Base-by-base conservation (phyloP, 345 rosid species). In the Geranium brycei region DNA sequence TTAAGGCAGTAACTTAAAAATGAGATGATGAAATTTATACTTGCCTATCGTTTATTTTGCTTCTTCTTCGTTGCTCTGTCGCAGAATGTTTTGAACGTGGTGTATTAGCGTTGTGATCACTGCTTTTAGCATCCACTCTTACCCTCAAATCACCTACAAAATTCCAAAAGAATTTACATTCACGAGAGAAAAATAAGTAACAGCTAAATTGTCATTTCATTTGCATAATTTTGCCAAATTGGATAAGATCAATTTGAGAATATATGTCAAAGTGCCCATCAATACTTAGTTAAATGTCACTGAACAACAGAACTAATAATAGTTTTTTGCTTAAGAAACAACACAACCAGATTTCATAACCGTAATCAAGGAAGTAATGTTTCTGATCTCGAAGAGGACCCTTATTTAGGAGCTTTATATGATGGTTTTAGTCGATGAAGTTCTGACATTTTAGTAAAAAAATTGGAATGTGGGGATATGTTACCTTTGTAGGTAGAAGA, bases 71-170 rank as follows among this genome's bases (percentile, higher is more conserved):
- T 77, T 95, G 97, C 78, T 95, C 97, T 0, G 99, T 95, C 5
- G 99, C 93, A 55, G 99, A 95, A 79, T 95, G 99, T 77, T 95
- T 95, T 62, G 99, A 95, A 65, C 96, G 82, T 1, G 95, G 95
- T 4, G 96, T 91, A 81, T 79, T 84, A 14, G 83, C 81, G 75
- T 84, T 88, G 81, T 84, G 92, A n/a, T 91, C 97, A 51, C 78
- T 69, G 70, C 77, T 81, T 81, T 79, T 85, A 18, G 79, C 85
- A 5, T 84, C 89, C 66, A 83, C 80, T 73, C 81, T 83, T 62
- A 87, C 83, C 59, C 80, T 81, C 77, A 88, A 66, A 59, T 85
- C 92, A 19, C 74, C 96, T 81, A 78, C 4, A 69, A 67, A 35
- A 67, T 30, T 59, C 23, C 31, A 59, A 59, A 12, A 19, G 16